A percentile compares a stretch with the other conserved stretches of the same genome.
These are phyloP conservation scores for Colletotrichum trifolii DNA, from an alignment of 2,329 filamentous ascomycete genomes.

Conservation along the genomic window DNA sequence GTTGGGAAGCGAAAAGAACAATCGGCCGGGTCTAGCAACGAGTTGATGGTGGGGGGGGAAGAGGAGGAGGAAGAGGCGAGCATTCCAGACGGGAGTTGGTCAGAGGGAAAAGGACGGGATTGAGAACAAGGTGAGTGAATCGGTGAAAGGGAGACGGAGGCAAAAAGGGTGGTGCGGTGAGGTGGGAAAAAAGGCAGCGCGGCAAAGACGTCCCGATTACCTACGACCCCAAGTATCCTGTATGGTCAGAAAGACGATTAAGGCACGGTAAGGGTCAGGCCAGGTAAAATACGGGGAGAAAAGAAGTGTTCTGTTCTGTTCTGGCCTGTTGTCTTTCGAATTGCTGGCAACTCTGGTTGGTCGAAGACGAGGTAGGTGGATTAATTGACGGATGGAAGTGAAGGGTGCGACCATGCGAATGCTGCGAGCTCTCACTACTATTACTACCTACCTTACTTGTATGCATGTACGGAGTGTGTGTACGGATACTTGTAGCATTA, in stretches of 20 bases:
- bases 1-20: conserved; percentile 29
- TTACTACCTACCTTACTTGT: neutral
- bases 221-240: too few species aligned
- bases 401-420: too few species aligned
- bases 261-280: too few species aligned
- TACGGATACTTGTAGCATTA: too few species aligned
- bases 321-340: too few species aligned
- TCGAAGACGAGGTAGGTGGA: neutral
- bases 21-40: conserved; percentile 20
- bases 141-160: neutral
- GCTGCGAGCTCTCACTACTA: too few species aligned
- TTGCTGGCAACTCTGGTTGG: too few species aligned
- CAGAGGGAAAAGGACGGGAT: neutral
- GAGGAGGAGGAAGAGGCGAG: conserved; percentile 22
- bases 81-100: conserved; percentile 28
- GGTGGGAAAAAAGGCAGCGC: too few species aligned
- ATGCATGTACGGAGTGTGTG: neutral
- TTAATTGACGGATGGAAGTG: conserved; percentile 3
- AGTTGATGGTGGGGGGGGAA: conserved; percentile 10
- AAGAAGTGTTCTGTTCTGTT: neutral
- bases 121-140: neutral
- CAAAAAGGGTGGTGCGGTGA: neutral
- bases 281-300: neutral
- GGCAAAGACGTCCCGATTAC: too few species aligned
- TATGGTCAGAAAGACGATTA: too few species aligned